phyloP scores from a whole-genome alignment of 352 stramenopile species.

The Globisporangium barbulae region DNA sequence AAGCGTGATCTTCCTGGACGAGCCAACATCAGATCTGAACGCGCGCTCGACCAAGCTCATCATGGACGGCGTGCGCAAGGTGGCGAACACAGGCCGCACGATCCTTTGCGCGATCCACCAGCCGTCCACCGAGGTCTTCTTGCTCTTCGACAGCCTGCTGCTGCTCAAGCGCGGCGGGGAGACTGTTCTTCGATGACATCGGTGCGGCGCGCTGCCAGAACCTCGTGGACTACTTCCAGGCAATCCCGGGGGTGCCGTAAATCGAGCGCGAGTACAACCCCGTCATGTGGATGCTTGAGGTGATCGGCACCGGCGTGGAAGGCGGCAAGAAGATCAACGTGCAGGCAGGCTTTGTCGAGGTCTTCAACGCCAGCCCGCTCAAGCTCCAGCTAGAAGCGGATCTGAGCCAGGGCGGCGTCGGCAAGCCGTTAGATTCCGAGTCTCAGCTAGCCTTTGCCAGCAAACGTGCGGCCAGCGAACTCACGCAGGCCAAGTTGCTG shows the following conservation, averaged over 20 bases:
- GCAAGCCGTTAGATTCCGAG: too few species aligned
- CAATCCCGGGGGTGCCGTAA: background rate
- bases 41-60: conserved; percentile 81
- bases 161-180: conserved; percentile 50
- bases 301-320: too few species aligned
- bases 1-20: conserved; percentile 87
- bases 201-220: background rate
- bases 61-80: conserved; percentile 86
- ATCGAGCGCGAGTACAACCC: too few species aligned
- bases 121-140: conserved; percentile 79
- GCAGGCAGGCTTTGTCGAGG: too few species aligned
- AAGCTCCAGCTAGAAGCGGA: too few species aligned
- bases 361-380: too few species aligned
- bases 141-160: conserved; percentile 75
- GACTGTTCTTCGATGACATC: conserved; percentile 26
- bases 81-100: conserved; percentile 69
- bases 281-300: too few species aligned
- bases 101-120: conserved; percentile 94
- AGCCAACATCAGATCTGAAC: conserved; percentile 77
- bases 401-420: too few species aligned
- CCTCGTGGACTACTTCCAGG: background rate
- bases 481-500: background rate
- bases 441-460: background rate
- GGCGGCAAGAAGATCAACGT: too few species aligned
- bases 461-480: background rate